Conservation (phyloP, 2,329 filamentous ascomycete species). For the Grosmannia clavigera region DNA sequence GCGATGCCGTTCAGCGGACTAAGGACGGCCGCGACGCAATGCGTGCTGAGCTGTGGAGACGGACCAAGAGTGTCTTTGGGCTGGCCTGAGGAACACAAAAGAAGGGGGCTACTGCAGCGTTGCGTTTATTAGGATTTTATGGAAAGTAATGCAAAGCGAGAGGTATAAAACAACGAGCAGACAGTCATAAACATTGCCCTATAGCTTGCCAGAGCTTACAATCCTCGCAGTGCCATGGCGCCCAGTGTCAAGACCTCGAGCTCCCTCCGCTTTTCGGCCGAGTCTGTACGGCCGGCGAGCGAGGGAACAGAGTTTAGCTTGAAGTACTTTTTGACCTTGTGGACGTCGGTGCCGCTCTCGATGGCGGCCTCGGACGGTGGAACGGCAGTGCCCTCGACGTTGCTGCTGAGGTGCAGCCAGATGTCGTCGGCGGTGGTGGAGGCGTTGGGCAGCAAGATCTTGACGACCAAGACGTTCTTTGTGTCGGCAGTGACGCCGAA, state of each 20-base stretch:
- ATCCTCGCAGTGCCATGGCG: constrained; percentile 64
- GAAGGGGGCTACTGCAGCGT: neutral
- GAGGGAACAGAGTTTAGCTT: constrained; percentile 57
- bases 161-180: neutral
- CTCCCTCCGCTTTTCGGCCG: constrained; percentile 32
- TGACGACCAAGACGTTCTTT: constrained; percentile 64
- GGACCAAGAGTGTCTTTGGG: constrained; percentile 32
- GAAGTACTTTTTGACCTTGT: constrained; percentile 71
- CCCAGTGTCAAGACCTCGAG: constrained; percentile 60
- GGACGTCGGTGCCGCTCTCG: constrained; percentile 45
- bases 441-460: constrained; percentile 48
- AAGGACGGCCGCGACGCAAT: constrained; percentile 49
- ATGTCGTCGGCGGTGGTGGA: constrained; percentile 32
- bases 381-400: constrained; percentile 48
- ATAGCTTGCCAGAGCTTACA: constrained; percentile 17
- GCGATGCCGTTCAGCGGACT: constrained; percentile 54
- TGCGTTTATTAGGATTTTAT: neutral
- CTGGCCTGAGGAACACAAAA: constrained; percentile 7
- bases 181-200: neutral
- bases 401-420: constrained; percentile 44
- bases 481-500: constrained; percentile 70
- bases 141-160: neutral
- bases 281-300: constrained; percentile 21
- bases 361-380: constrained; percentile 54
- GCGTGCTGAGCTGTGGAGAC: constrained; percentile 46